phyloP scores from a whole-genome alignment of 148 eudicot genomes.

The Amaranthus cruentus region DNA sequence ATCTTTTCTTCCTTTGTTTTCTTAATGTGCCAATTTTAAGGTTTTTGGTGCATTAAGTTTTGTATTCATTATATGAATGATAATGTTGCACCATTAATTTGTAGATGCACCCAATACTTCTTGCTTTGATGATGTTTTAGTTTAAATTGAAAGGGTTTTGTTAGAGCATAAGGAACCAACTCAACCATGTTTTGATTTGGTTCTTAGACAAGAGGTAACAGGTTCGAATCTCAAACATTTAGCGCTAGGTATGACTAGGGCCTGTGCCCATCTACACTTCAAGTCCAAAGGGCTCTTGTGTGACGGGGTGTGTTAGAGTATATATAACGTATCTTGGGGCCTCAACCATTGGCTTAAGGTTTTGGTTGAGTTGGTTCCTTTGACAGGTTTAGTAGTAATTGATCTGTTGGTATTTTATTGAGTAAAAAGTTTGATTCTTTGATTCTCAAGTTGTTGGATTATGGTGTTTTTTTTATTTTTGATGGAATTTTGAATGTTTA shows the following conservation, averaged over 20 bases:
- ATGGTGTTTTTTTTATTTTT: neutral
- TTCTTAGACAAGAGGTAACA: too few relatives aligned
- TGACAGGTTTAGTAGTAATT: neutral
- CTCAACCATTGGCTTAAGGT: too few relatives aligned
- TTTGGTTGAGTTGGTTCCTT: too few relatives aligned
- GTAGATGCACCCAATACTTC: neutral
- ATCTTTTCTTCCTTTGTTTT: neutral
- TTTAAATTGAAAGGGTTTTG: neutral
- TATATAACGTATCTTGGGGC: too few relatives aligned
- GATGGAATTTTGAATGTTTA: neutral
- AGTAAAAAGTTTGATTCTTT: neutral
- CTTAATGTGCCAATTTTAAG: neutral
- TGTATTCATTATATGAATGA: conserved; percentile 6
- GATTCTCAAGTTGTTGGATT: neutral
- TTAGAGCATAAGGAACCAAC: too few relatives aligned
- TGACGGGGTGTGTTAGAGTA: too few relatives aligned
- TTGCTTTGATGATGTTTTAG: conserved; percentile 10
- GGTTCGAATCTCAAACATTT: too few relatives aligned
- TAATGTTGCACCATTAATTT: neutral
- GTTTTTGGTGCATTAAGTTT: neutral
- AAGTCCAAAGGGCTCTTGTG: too few relatives aligned
- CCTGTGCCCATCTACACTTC: too few relatives aligned
- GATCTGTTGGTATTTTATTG: neutral
- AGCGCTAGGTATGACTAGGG: too few relatives aligned
- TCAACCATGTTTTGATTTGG: too few relatives aligned